Base-by-base conservation (phyloP, 257 asterid species). In the Fraxinus excelsior region DNA sequence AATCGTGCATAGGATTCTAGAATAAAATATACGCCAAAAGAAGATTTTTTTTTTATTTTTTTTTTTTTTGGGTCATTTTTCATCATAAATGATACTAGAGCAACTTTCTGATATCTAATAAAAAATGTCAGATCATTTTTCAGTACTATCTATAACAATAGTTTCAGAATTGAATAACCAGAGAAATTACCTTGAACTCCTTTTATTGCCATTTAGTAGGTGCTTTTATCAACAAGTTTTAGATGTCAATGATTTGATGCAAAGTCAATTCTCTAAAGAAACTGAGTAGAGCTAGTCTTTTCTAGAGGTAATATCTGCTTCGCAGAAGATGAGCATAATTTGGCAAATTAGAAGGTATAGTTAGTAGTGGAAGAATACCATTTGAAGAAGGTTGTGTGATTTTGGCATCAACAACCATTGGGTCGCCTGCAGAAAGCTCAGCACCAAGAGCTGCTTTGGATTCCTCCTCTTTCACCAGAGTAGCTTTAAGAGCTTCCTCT, bases 401-500 rank as follows among this genome's bases (percentile, higher is more conserved):
- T 73, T 69, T 85, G 46, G 91, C 67, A 87, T 96, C 98, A 84
- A 91, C 73, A 73, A 85, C 85, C 98, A 96, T 93, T 6, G 96
- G 91, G 80, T 93, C 99, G 71, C 80, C 87, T 11, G 74, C 83
- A 73, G 82, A 72, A 51, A 81, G 82, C 78, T 93, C 99, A 8
- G 78, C 86, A 74, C 85, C 86, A 73, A 84, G 80, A 76, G 87
- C 74, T 73, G 90, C 88, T 86, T 90, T 91, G 79, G 93, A 84
- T 88, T 91, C 95, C 88, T 93, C 99, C 85, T 96, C 97, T 89
- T 96, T 91, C 70, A 86, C 51, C 29, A 85, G 93, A 81, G 91
- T 68, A 82, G 98, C 98, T 88, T 89, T 93, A 70, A 89, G 96
- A 73, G 98, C 96, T 81, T 92, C 98, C 83, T 96, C 99, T 81